Evolutionary conservation across 306 rosid genomes (phyloP), one percentile per base, ranked within the genome.

Genomic region (Carpinus fangiana): DNA sequence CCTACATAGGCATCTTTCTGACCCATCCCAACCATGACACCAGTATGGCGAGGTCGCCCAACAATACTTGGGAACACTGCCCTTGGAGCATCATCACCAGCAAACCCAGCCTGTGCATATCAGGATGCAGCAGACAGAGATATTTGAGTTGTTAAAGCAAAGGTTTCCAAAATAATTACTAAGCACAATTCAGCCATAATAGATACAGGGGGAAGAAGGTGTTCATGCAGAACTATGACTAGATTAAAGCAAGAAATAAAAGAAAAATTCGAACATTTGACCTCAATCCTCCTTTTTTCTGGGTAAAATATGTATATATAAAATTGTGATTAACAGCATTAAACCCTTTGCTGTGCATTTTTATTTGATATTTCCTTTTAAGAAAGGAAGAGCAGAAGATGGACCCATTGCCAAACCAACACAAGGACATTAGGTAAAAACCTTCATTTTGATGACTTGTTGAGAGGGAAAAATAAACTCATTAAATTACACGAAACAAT

Each of bases 1-100:
- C 93, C 93, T 2, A 88, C 91, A 23, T 87, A 90, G 52, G 91
- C 91, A 85, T 88, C 93, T 89, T 90, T 88, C 76, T 88, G 91
- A 64, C 91, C 91, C 91, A 88, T 88, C 66, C 91, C 91, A 81
- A 88, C 91, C 91, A 88, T 88, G 47, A 88, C 91, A 73, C 91
- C 91, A 36, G 91, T 88, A 52, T 88, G 91, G 45, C 91, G 89
- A 16, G 91, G 91, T 81, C 91, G 84, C 59, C 91, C 91, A 81
- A 88, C 85, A 65, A 88, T 88, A 79, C 91, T 88, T 51, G 91
- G 91, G 71, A 88, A 88, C 75, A 88, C 91, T 17, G 91, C 91
- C 86, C 91, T 85, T 6, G 91, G 91, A 56, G 91, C 91, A 83
- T 88, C 91, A 74, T 88, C 91, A 61, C 91, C 91, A 59, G 91